phyloP scores from a whole-genome alignment of 2,329 filamentous ascomycete species.

The Pestalotiopsis sp. region DNA sequence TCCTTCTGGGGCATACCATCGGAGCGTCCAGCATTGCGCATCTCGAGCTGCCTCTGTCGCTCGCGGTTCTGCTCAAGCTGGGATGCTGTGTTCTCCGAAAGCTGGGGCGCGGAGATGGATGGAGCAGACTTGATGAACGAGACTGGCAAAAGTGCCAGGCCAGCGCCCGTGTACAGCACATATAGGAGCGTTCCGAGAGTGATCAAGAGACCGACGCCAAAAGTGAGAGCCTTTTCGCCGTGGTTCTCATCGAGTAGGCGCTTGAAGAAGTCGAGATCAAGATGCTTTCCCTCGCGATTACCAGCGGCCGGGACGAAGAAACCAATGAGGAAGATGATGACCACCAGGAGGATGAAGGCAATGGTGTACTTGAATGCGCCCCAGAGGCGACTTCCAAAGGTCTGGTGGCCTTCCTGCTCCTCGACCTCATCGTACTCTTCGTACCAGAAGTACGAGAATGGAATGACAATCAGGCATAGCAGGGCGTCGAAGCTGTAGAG shows the following conservation, averaged over 20 bases:
- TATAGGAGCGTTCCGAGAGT: constrained; percentile 86
- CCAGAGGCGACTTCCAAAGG: constrained; percentile 71
- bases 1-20: constrained; percentile 83
- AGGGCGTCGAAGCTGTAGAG: constrained; percentile 91
- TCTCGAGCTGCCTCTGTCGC: constrained; percentile 87
- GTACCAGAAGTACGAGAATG: constrained; percentile 97
- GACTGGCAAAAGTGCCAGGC: constrained; percentile 85
- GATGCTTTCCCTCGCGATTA: constrained; percentile 64
- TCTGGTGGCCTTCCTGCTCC: constrained; percentile 76
- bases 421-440: constrained; percentile 96
- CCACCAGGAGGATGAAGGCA: constrained; percentile 77
- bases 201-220: constrained; percentile 85
- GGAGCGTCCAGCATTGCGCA: constrained; percentile 76
- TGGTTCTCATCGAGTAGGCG: constrained; percentile 81
- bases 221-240: constrained; percentile 89
- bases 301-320: constrained; percentile 89
- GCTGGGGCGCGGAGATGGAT: constrained; percentile 77
- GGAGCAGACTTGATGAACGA: constrained; percentile 92
- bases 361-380: constrained; percentile 91
- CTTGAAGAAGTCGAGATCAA: constrained; percentile 92
- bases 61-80: constrained; percentile 88
- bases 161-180: constrained; percentile 84
- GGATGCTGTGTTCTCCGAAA: constrained; percentile 75
- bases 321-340: constrained; percentile 85
- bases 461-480: constrained; percentile 85